Conservation (phyloP, 2,329 filamentous ascomycete genomes). For the Talaromyces funiculosus region DNA sequence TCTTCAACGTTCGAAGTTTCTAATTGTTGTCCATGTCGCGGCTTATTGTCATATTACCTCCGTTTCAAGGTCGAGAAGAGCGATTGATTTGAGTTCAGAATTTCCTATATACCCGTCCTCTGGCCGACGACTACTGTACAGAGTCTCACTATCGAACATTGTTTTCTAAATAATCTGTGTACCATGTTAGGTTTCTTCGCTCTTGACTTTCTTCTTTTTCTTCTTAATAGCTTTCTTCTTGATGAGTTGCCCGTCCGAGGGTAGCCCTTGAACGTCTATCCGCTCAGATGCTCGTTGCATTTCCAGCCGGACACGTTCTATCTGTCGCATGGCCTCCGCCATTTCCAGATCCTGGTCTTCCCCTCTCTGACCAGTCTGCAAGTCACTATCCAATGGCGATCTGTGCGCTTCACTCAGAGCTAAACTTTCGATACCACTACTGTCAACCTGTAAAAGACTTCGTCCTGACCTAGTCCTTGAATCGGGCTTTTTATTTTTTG, state of each 20-base stretch:
- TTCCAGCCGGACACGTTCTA: conserved; percentile 77
- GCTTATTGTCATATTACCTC: background rate
- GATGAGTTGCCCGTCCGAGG: conserved; percentile 43
- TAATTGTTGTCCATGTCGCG: background rate
- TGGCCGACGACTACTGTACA: conserved; percentile 6
- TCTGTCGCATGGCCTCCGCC: conserved; percentile 78
- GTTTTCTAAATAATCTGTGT: background rate
- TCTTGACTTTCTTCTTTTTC: conserved; percentile 17
- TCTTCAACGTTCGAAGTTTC: background rate
- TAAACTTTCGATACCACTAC: conserved; percentile 69
- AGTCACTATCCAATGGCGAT: conserved; percentile 14
- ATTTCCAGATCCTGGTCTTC: conserved; percentile 90
- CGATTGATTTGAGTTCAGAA: background rate
- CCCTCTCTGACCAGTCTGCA: conserved; percentile 57
- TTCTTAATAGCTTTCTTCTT: conserved; percentile 53
- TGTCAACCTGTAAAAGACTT: conserved; percentile 75
- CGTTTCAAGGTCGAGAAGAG: background rate
- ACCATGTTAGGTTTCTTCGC: background rate
- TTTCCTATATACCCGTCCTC: conserved; percentile 4
- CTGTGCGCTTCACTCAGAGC: conserved; percentile 53
- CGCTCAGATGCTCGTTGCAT: conserved; percentile 58
- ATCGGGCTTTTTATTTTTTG: conserved; percentile 22
- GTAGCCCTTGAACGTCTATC: conserved; percentile 45
- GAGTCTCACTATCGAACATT: background rate
- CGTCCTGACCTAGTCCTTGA: conserved; percentile 41